phyloP scores from a whole-genome alignment of 108 stramenopile species.

The Parmales sp. region DNA sequence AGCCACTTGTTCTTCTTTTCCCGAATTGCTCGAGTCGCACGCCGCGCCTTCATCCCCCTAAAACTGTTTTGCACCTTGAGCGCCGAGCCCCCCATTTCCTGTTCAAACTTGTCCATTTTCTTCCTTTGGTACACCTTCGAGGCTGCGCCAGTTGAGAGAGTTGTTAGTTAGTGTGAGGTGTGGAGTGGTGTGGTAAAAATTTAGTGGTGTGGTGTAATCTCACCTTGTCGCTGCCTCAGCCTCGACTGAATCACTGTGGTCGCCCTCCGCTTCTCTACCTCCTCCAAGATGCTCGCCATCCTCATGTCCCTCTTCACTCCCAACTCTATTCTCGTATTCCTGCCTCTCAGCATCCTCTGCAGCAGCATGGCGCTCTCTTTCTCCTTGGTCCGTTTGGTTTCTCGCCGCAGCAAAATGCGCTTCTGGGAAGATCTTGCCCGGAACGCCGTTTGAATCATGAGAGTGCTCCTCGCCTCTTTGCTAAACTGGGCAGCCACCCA shows the following conservation, averaged over 20 bases:
- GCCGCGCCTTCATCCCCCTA: background rate
- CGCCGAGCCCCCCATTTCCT: background rate
- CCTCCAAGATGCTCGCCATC: background rate
- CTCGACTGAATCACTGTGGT: background rate
- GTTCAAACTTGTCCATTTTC: background rate
- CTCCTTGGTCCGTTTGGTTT: background rate
- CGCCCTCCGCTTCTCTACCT: background rate
- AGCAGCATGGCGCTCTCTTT: background rate
- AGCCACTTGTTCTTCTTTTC: background rate
- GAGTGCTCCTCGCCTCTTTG: constrained; percentile 7
- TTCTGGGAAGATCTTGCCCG: background rate
- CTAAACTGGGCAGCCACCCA: constrained; percentile 8
- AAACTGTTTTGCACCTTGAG: background rate
- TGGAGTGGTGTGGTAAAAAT: too few species aligned
- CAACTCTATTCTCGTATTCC: background rate
- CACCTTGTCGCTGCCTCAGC: background rate
- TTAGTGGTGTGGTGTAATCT: too few species aligned
- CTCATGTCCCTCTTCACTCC: background rate
- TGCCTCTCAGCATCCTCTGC: constrained; percentile 8
- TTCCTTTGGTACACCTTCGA: background rate
- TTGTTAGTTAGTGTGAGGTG: too few species aligned
- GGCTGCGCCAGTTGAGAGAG: too few species aligned
- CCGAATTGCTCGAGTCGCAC: background rate
- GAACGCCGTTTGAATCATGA: constrained; percentile 2
- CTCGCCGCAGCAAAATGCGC: background rate